phyloP scores from a whole-genome alignment of 2,329 filamentous ascomycete genomes.

The Coleophoma crateriformis region DNA sequence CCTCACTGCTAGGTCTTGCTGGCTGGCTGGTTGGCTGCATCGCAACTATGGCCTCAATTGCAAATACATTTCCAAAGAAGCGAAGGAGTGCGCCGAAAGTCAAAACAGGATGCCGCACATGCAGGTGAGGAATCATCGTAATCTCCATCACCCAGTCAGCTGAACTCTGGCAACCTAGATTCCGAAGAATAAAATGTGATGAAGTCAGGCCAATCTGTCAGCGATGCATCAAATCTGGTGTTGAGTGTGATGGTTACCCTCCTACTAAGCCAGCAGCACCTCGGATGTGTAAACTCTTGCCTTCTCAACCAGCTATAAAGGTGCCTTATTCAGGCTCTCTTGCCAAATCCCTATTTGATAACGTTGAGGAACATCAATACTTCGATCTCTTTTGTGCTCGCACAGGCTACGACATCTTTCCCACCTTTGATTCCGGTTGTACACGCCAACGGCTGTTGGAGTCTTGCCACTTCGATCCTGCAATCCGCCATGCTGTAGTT shows the following conservation, averaged over 20 bases:
- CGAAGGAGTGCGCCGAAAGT: slow-evolving; percentile 5
- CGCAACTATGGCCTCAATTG: too few relatives aligned
- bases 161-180: slow-evolving; percentile 2
- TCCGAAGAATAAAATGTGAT: slow-evolving; percentile 15
- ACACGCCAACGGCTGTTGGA: background rate
- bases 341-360: background rate
- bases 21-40: too few relatives aligned
- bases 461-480: background rate
- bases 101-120: slow-evolving; percentile 9
- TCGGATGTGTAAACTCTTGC: slow-evolving; percentile 3
- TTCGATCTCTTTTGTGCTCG: background rate
- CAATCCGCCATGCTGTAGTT: slow-evolving; percentile 3
- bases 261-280: background rate
- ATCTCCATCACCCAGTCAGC: background rate
- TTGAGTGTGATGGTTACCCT: slow-evolving; percentile 10
- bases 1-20: too few relatives aligned
- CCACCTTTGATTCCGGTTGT: background rate
- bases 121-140: slow-evolving; percentile 6
- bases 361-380: background rate
- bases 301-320: background rate
- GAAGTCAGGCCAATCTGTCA: slow-evolving; percentile 12
- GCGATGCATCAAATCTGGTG: slow-evolving; percentile 10
- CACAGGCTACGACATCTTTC: background rate
- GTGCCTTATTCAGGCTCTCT: background rate
- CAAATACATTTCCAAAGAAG: too few relatives aligned